These are phyloP conservation scores for Truncatella angustata DNA, from an alignment of 2,329 filamentous ascomycete species.

Conservation along the genomic window DNA sequence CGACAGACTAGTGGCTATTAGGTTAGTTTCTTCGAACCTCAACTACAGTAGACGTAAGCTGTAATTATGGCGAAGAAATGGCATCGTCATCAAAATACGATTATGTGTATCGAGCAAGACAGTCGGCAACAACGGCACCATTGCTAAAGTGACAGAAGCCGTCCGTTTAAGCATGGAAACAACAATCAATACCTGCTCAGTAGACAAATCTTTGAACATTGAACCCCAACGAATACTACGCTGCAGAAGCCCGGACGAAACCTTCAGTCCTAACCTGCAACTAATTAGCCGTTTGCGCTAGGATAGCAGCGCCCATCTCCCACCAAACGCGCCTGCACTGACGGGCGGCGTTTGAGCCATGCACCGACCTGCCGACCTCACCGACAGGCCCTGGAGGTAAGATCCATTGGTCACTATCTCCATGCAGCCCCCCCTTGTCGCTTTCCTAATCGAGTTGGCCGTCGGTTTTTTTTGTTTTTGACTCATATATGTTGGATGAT, in stretches of 20 bases:
- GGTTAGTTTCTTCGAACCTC: no score
- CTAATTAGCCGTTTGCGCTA: constrained; percentile 1
- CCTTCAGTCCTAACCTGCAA: neutral
- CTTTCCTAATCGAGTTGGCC: constrained; percentile 12
- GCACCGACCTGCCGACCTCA: neutral
- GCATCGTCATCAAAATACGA: no score
- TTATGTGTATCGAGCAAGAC: no score
- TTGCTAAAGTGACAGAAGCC: no score
- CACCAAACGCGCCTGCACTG: neutral
- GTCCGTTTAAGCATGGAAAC: no score
- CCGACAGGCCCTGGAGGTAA: neutral
- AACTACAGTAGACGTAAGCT: no score
- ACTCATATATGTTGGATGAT: neutral
- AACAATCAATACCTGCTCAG: no score
- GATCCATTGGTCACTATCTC: neutral
- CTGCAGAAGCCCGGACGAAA: neutral
- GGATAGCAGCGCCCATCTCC: neutral
- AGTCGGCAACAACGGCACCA: no score
- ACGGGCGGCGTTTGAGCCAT: neutral
- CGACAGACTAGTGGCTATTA: no score
- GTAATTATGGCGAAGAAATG: no score
- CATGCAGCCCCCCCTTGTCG: constrained; percentile 1
- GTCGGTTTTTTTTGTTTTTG: neutral
- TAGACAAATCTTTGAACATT: no score
- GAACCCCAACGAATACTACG: neutral